phyloP scores from a whole-genome alignment of 75 land plant genomes.

The Pseudotsuga menziesii region DNA sequence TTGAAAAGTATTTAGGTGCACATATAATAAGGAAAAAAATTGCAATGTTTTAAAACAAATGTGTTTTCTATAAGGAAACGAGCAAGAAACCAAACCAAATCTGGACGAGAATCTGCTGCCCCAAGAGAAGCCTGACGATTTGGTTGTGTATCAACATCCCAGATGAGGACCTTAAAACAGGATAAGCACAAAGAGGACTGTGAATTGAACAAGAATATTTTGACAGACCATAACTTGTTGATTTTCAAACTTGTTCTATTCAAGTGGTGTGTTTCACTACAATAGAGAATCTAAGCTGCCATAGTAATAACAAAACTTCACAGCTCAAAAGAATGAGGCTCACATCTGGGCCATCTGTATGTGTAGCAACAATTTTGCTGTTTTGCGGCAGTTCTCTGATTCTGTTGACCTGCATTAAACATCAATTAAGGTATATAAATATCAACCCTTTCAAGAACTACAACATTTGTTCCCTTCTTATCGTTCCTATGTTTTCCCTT shows the following conservation, averaged over 20 bases:
- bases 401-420: conserved; percentile 74
- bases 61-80: background rate
- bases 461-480: background rate
- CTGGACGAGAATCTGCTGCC: conserved; percentile 78
- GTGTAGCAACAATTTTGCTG: conserved; percentile 89
- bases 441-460: background rate
- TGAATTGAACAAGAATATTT: background rate
- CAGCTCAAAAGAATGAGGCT: background rate
- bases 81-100: conserved; percentile 55
- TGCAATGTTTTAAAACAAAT: background rate
- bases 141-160: conserved; percentile 98
- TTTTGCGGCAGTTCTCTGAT: conserved; percentile 97
- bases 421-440: background rate
- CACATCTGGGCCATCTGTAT: conserved; percentile 97
- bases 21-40: background rate
- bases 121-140: conserved; percentile 90
- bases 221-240: background rate
- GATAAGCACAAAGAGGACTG: background rate
- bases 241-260: background rate
- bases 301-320: background rate
- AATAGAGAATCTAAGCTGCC: background rate
- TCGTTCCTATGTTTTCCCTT: background rate
- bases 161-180: conserved; percentile 70
- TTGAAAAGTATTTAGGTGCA: background rate
- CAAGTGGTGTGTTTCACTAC: background rate